Conservation (phyloP, 164 flowering plant genomes). For the Tinospora cordifolia region DNA sequence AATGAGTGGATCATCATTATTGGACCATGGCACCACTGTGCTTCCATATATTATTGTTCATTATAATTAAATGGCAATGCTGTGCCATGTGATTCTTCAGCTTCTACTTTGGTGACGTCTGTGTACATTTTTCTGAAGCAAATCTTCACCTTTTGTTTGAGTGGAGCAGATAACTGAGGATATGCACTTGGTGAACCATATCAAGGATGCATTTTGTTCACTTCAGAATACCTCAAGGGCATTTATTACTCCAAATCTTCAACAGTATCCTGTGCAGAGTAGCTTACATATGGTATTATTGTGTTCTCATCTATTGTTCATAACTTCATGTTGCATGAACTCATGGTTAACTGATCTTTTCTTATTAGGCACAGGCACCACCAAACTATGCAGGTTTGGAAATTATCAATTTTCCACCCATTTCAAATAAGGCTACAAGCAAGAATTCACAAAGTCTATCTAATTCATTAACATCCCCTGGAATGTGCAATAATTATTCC, state of each 20-base stretch:
- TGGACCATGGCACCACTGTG: too few relatives aligned
- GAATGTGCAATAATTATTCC: constrained; percentile 14
- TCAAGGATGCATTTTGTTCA: constrained; percentile 38
- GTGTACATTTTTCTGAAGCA: constrained; percentile 1
- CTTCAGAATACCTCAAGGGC: constrained; percentile 35
- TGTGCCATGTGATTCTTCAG: background rate
- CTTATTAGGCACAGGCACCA: constrained; percentile 36
- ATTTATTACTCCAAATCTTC: constrained; percentile 20
- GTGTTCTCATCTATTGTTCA: constrained; percentile 14
- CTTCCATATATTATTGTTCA: background rate
- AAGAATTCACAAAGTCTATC: constrained; percentile 22
- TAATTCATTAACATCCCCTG: constrained; percentile 14
- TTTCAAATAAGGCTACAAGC: constrained; percentile 17
- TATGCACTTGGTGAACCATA: constrained; percentile 39
- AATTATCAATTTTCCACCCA: constrained; percentile 14
- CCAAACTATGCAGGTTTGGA: constrained; percentile 23
- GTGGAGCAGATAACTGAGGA: constrained; percentile 52
- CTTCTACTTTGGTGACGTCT: background rate
- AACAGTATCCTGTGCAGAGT: constrained; percentile 17
- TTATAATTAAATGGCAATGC: background rate
- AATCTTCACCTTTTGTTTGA: constrained; percentile 8
- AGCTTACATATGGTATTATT: constrained; percentile 28
- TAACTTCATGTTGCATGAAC: background rate
- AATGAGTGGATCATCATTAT: too few relatives aligned
- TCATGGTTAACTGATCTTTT: constrained; percentile 3